These are phyloP conservation scores for Byssothecium circinans DNA, from an alignment of 2,329 filamentous ascomycete species.

Conservation along the genomic window DNA sequence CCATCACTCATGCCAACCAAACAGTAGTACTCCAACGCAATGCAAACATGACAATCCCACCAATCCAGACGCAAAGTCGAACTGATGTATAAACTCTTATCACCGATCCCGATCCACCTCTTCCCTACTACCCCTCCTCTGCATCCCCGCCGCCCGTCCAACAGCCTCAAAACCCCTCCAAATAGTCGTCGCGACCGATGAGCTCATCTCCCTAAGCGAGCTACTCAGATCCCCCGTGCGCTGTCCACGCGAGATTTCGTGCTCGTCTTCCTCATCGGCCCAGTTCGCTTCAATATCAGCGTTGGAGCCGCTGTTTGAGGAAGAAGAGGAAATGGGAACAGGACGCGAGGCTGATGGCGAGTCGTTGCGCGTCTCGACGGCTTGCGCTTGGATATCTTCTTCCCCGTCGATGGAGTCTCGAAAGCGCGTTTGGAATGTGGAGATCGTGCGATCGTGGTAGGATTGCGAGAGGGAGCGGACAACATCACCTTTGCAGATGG, in stretches of 20 bases:
- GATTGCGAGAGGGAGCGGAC: constrained; percentile 56
- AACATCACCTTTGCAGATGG: constrained; percentile 97
- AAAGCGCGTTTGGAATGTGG: constrained; percentile 23
- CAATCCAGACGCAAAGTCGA: no score
- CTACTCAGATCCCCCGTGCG: constrained; percentile 20
- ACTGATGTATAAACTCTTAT: no score
- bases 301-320: constrained; percentile 2
- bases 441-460: constrained; percentile 30
- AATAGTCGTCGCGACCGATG: constrained; percentile 38
- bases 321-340: constrained; percentile 40
- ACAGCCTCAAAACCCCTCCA: constrained; percentile 41
- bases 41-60: constrained; percentile 4
- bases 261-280: constrained; percentile 40
- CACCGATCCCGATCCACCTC: constrained; percentile 40
- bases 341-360: constrained; percentile 55
- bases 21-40: constrained; percentile 10
- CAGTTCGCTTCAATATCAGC: constrained; percentile 40
- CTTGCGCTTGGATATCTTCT: constrained; percentile 49
- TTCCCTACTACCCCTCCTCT: constrained; percentile 31
- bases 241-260: constrained; percentile 16
- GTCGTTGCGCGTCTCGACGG: constrained; percentile 49
- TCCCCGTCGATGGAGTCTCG: constrained; percentile 48
- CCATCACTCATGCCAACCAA: neutral
- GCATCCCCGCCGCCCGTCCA: constrained; percentile 31
- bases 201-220: constrained; percentile 35